A percentile compares a stretch with the other conserved stretches of the same genome.
Conservation (phyloP, 2,329 filamentous ascomycete species). For the Apiospora sp. region DNA sequence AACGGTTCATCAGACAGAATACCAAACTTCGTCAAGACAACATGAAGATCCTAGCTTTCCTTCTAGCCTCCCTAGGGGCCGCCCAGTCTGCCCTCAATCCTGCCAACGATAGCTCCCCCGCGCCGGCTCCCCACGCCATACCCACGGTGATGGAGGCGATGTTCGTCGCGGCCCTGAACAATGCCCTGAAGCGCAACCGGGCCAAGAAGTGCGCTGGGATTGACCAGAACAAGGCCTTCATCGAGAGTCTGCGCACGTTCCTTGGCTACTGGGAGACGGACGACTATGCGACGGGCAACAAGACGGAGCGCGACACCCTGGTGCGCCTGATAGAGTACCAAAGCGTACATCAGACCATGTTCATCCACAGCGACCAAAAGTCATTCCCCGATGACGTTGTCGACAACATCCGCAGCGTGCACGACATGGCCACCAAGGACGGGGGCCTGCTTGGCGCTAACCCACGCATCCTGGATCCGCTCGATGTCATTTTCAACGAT, state of each 20-base stretch:
- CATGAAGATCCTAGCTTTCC: too few relatives aligned
- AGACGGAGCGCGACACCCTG: not conserved
- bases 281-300: not conserved
- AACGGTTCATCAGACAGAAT: too few relatives aligned
- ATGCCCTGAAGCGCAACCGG: not conserved
- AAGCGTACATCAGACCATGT: not conserved
- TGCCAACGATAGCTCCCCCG: too few relatives aligned
- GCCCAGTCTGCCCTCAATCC: too few relatives aligned
- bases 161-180: not conserved
- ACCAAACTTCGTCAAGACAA: too few relatives aligned
- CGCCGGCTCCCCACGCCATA: too few relatives aligned
- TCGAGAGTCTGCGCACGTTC: not conserved
- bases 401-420: not conserved
- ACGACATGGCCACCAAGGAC: not conserved
- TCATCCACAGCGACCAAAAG: not conserved
- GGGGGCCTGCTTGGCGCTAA: not conserved
- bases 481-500: not conserved
- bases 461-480: not conserved
- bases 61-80: too few relatives aligned
- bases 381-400: not conserved
- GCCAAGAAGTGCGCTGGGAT: not conserved
- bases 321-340: not conserved
- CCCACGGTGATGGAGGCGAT: too few relatives aligned
- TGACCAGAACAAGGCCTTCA: not conserved
- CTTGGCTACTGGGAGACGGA: not conserved